Base-by-base conservation (phyloP, 345 rosid species). In the Populus alba region DNA sequence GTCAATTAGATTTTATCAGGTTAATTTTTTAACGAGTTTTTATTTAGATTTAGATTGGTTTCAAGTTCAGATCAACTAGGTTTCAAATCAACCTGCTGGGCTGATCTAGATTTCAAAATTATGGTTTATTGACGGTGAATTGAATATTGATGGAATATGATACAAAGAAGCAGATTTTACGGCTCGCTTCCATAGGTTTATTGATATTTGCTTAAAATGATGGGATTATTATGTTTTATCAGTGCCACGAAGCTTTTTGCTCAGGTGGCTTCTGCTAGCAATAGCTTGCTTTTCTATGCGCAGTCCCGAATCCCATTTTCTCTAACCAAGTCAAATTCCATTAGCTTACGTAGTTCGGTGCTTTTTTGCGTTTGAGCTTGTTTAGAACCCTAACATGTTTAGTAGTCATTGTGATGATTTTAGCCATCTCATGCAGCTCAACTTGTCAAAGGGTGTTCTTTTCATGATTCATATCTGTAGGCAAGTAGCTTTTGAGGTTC, bases 91-190 rank as follows among this genome's bases (percentile, higher is more conserved):
- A n/a, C n/a, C n/a, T n/a, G n/a, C n/a, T n/a, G n/a, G n/a, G n/a
- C n/a, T n/a, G n/a, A n/a, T n/a, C 27, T 25, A 1, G 1, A 25
- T 25, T 25, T 25, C 1, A 25, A 25, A 25, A 25, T 25, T 25
- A 25, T 25, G 1, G 1, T 25, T 25, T 25, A 25, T 25, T 25
- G 98, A 92, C 74, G 82, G 81, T 73, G 84, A 78, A 71, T 71
- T 70, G 71, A 81, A 74, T 38, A 65, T 57, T 72, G 73, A 79
- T 27, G 86, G 74, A 76, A 41, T 61, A 75, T 71, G 82, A 22
- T 4, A 17, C 78, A 0, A 91, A 87, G 90, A 96, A 91, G 85
- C 98, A 90, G 92, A 90, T 94, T 86, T 82, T 94, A 45, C 94
- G 98, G 9, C 92, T 96, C 74, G 99, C 20, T 6, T 53, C 59